Percentiles rank a stretch among this genome's conserved stretches.
These are phyloP conservation scores for Boletus tomentosulus DNA, from an alignment of 768 basidiomycete species.

Conservation along the genomic window DNA sequence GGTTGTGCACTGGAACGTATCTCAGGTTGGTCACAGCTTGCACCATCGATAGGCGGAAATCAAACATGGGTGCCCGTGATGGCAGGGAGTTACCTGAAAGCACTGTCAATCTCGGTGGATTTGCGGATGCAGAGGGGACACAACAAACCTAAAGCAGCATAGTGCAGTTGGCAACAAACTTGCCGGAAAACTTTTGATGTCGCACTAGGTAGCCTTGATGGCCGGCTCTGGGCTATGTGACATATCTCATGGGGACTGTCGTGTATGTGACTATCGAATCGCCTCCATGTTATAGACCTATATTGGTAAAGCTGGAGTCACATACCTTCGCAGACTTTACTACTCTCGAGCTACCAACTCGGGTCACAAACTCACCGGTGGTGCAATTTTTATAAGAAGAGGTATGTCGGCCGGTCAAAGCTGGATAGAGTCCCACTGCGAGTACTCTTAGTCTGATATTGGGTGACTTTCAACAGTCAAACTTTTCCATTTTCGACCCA, in stretches of 20 bases:
- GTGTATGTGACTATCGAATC: too few relatives aligned
- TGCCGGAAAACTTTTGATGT: not conserved
- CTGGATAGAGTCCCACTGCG: too few relatives aligned
- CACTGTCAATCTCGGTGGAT: not conserved
- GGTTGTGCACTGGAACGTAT: not conserved
- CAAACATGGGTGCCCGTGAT: not conserved
- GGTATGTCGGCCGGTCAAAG: too few relatives aligned
- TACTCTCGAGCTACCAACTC: too few relatives aligned
- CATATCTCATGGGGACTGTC: too few relatives aligned
- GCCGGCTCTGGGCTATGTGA: not conserved
- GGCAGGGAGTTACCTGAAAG: not conserved
- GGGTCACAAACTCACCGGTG: too few relatives aligned
- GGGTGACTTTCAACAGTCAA: too few relatives aligned
- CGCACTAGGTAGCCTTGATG: not conserved
- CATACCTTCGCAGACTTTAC: not conserved
- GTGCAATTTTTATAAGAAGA: too few relatives aligned
- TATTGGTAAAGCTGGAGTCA: not conserved
- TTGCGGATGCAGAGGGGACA: not conserved
- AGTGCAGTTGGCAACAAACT: not conserved
- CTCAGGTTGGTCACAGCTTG: not conserved
- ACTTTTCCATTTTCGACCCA: too few relatives aligned
- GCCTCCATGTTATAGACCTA: too few relatives aligned
- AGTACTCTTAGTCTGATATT: too few relatives aligned
- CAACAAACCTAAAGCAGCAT: not conserved
- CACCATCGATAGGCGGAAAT: not conserved